Conservation (phyloP, 2,329 filamentous ascomycete genomes). For the Ophiostoma novo-ulmi region DNA sequence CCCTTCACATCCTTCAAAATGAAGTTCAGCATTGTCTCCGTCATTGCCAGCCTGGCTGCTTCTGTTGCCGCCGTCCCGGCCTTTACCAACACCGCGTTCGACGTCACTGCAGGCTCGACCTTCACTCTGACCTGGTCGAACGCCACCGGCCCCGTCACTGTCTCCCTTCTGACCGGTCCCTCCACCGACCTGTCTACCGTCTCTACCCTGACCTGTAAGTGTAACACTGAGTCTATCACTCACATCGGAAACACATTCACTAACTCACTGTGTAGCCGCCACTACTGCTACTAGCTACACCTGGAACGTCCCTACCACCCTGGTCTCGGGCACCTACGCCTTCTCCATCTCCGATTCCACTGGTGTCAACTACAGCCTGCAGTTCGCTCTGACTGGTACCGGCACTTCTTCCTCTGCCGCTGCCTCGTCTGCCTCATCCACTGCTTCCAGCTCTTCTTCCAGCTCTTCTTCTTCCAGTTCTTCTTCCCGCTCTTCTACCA, state of each 20-base stretch:
- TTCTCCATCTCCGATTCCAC: constrained; percentile 42
- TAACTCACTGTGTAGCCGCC: constrained; percentile 32
- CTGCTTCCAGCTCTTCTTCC: constrained; percentile 23
- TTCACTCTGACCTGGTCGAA: constrained; percentile 44
- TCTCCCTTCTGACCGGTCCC: constrained; percentile 40
- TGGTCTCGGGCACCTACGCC: constrained; percentile 42
- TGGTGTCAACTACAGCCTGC: constrained; percentile 42
- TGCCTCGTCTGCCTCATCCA: constrained; percentile 25
- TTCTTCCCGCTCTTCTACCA: constrained; percentile 4
- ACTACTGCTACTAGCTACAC: constrained; percentile 36
- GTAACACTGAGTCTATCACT: neutral
- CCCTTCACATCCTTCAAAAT: constrained; percentile 34
- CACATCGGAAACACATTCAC: neutral
- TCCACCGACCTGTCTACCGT: constrained; percentile 36
- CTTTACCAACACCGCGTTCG: constrained; percentile 34
- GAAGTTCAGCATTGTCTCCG: constrained; percentile 37
- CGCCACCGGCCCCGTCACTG: constrained; percentile 40
- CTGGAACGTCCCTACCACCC: constrained; percentile 37
- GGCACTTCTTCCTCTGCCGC: constrained; percentile 26
- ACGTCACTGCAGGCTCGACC: constrained; percentile 36
- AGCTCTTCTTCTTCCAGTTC: neutral
- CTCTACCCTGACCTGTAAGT: constrained; percentile 37
- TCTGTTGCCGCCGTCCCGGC: constrained; percentile 31
- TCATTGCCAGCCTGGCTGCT: constrained; percentile 37
- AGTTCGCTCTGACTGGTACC: constrained; percentile 35